These are phyloP conservation scores for Tylopilus subfusipes DNA, from an alignment of 768 basidiomycete genomes.

Conservation along the genomic window DNA sequence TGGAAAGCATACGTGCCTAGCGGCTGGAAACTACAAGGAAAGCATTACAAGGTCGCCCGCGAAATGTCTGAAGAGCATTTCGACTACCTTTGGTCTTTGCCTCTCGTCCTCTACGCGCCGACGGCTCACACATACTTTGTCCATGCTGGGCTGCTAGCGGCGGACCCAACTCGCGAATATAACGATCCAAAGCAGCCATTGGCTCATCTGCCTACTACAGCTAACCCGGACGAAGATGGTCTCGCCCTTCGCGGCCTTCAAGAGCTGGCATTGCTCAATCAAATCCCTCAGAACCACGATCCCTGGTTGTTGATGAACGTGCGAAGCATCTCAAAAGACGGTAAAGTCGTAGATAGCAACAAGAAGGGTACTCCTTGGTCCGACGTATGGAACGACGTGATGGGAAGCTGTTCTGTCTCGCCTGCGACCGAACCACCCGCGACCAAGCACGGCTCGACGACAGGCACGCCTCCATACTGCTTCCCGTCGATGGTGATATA, in stretches of 20 bases:
- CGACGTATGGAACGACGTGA: slow-evolving; percentile 67
- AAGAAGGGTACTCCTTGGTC: slow-evolving; percentile 68
- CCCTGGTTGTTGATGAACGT: slow-evolving; percentile 63
- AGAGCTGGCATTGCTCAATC: slow-evolving; percentile 61
- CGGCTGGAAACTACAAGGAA: slow-evolving; percentile 71
- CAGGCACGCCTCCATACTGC: slow-evolving; percentile 46
- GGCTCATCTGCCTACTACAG: slow-evolving; percentile 50
- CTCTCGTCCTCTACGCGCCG: slow-evolving; percentile 72
- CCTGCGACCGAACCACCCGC: slow-evolving; percentile 5
- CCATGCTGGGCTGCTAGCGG: slow-evolving; percentile 80
- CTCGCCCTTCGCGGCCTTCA: slow-evolving; percentile 50
- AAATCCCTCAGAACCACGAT: slow-evolving; percentile 72
- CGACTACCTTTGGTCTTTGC: slow-evolving; percentile 70
- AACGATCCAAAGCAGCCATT: slow-evolving; percentile 65
- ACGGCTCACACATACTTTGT: slow-evolving; percentile 72
- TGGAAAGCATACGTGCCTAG: slow-evolving; percentile 56
- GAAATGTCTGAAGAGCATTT: slow-evolving; percentile 61
- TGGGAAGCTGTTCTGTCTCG: slow-evolving; percentile 56
- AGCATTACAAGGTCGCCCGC: slow-evolving; percentile 75
- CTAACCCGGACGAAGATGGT: slow-evolving; percentile 19
- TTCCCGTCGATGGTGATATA: slow-evolving; percentile 79
- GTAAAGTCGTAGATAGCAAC: slow-evolving; percentile 28
- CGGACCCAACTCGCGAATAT: slow-evolving; percentile 54
- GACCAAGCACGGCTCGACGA: neutral
- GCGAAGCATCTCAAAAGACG: slow-evolving; percentile 37